phyloP scores from a whole-genome alignment of 805 yeast species.

The Teunomyces tritomae region DNA sequence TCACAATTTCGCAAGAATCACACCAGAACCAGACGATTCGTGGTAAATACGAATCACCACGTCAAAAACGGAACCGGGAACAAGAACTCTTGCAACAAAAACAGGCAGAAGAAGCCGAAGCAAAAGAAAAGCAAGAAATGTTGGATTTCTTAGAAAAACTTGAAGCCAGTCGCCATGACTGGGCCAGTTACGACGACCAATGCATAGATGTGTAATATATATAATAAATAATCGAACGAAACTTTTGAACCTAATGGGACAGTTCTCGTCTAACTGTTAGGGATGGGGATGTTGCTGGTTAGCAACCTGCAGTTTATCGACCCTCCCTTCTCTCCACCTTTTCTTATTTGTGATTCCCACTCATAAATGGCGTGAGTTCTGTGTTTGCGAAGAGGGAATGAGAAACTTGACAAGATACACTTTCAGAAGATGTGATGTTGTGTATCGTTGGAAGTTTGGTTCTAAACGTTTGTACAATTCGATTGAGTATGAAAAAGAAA shows the following conservation, averaged over 20 bases:
- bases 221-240: neutral
- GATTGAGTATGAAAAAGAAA: constrained; percentile 11
- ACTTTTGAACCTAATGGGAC: neutral
- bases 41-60: constrained; percentile 2
- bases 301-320: neutral
- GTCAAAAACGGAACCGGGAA: constrained; percentile 1
- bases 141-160: constrained; percentile 26
- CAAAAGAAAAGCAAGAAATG: constrained; percentile 19
- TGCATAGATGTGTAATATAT: neutral
- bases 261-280: neutral
- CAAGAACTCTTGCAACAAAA: neutral
- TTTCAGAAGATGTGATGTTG: no score
- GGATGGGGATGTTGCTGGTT: neutral
- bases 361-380: neutral
- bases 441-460: neutral
- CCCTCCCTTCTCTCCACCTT: no score
- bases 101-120: constrained; percentile 9
- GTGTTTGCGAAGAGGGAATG: neutral
- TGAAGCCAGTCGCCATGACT: constrained; percentile 25
- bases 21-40: neutral
- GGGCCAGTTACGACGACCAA: constrained; percentile 34
- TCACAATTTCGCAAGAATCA: neutral
- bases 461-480: neutral
- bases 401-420: no score
- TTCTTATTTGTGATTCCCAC: neutral